These are phyloP conservation scores for Echria macrotheca DNA, from an alignment of 495 filamentous ascomycete genomes.

Conservation along the genomic window DNA sequence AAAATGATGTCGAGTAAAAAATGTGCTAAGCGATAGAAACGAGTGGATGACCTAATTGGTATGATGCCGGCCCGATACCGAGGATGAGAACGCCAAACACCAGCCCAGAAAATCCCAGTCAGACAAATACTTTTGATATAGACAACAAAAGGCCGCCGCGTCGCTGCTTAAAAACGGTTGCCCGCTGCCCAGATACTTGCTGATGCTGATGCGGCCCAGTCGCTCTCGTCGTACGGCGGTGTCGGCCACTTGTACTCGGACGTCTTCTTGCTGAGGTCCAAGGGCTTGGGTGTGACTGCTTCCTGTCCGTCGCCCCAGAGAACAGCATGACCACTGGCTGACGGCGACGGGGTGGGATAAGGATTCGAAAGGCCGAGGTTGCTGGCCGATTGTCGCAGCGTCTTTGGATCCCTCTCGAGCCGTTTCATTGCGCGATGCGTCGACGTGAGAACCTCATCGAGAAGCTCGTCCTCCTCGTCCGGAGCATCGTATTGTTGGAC, in stretches of 20 bases:
- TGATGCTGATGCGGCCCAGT: conserved; percentile 77
- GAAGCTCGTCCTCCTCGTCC: conserved; percentile 92
- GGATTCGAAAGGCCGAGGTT: conserved; percentile 64
- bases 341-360: conserved; percentile 88
- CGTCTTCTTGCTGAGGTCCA: conserved; percentile 48
- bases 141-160: conserved; percentile 8
- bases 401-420: conserved; percentile 45
- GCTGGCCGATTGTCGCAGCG: conserved; percentile 50
- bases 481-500: conserved; percentile 89
- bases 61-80: conserved; percentile 13
- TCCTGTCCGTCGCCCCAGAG: conserved; percentile 65
- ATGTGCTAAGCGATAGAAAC: conserved; percentile 2
- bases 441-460: conserved; percentile 68
- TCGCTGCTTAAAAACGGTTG: conserved; percentile 42
- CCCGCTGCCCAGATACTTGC: conserved; percentile 70
- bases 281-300: conserved; percentile 52
- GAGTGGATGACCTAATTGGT: conserved; percentile 18
- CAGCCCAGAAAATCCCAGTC: conserved; percentile 12
- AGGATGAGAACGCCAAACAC: conserved; percentile 14
- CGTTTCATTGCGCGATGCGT: conserved; percentile 46
- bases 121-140: conserved; percentile 10
- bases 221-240: conserved; percentile 84
- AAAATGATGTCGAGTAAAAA: conserved; percentile 5
- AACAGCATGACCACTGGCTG: conserved; percentile 69
- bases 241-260: conserved; percentile 80